These are phyloP conservation scores for Tulasnella sp. DNA, from an alignment of 768 basidiomycete species.

Conservation along the genomic window DNA sequence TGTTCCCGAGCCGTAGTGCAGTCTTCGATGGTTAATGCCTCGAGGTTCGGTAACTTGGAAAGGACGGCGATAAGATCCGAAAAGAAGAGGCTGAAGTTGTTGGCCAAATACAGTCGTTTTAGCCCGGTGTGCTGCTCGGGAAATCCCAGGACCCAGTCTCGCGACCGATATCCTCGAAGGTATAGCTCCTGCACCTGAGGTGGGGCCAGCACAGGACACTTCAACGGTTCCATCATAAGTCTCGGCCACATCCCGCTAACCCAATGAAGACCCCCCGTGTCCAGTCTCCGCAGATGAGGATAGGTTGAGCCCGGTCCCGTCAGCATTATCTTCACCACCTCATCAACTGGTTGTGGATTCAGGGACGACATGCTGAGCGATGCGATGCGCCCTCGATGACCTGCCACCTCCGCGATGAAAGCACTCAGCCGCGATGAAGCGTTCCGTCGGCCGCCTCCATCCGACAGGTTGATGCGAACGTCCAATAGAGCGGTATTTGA, in stretches of 20 bases:
- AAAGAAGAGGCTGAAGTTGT: neutral
- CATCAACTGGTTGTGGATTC: neutral
- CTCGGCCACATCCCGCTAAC: neutral
- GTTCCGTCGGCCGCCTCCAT: neutral
- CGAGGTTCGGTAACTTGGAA: neutral
- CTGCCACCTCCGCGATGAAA: neutral
- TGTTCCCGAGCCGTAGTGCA: neutral
- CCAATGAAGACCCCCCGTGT: neutral
- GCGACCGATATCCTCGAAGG: neutral
- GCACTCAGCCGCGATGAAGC: neutral
- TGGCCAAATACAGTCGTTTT: neutral
- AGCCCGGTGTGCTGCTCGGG: neutral
- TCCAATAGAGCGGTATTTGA: neutral
- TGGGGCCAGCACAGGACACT: neutral
- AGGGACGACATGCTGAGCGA: neutral
- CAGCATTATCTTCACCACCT: neutral
- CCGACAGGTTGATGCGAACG: neutral
- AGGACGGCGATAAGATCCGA: neutral
- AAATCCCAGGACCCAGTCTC: neutral
- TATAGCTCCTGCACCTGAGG: neutral
- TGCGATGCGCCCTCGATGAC: neutral
- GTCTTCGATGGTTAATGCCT: neutral
- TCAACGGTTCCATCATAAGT: neutral
- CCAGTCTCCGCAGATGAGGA: neutral
- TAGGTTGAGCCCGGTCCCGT: neutral